These are phyloP conservation scores for Fraxinus sp. DNA, from an alignment of 305 asterid genomes.

Conservation along the genomic window DNA sequence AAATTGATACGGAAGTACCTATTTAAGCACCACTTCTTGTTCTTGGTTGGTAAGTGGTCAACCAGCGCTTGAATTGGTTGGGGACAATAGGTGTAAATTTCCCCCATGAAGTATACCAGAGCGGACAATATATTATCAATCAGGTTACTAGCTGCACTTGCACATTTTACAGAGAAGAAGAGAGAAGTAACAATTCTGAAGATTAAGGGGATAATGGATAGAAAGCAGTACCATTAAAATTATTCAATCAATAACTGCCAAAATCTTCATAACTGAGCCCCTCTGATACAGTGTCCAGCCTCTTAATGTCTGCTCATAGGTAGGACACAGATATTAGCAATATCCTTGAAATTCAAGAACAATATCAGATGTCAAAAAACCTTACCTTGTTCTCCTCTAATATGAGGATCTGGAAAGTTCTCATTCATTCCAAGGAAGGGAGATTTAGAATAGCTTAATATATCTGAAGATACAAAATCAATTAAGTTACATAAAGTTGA, in stretches of 20 bases:
- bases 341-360: not conserved
- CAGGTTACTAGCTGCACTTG: not conserved
- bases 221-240: constrained; percentile 26
- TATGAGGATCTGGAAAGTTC: constrained; percentile 49
- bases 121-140: not conserved
- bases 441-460: constrained; percentile 65
- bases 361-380: not conserved
- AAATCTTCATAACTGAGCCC: constrained; percentile 51
- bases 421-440: constrained; percentile 60
- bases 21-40: not conserved
- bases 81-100: not conserved
- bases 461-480: constrained; percentile 48
- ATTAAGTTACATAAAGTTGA: constrained; percentile 25
- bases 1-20: not conserved
- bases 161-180: not conserved
- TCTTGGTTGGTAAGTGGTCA: too few relatives aligned
- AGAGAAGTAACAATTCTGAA: not conserved
- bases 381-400: constrained; percentile 57
- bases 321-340: not conserved
- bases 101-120: not conserved
- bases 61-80: not conserved
- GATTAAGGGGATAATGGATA: not conserved
- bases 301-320: constrained; percentile 41
- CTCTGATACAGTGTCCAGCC: constrained; percentile 51
- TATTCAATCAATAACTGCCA: constrained; percentile 37